Conservation (phyloP, 106 monocot genomes). For the Narthecium ossifragum region DNA sequence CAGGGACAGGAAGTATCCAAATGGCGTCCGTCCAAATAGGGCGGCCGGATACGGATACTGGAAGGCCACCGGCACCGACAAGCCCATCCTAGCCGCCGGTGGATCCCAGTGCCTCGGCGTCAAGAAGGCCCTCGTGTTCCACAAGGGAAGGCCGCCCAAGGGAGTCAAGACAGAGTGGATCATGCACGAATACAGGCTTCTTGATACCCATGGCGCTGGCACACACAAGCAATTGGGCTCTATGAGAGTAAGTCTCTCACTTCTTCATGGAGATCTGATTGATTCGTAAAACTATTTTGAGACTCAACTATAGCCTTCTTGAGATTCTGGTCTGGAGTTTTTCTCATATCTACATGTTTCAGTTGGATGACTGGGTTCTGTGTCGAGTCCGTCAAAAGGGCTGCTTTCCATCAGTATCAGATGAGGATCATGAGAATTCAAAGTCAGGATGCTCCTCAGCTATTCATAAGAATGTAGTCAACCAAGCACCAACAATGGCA, state of each 20-base stretch:
- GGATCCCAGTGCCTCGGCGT: slow-evolving; percentile 31
- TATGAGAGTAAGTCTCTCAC: slow-evolving; percentile 20
- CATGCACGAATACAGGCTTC: slow-evolving; percentile 69
- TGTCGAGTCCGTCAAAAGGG: slow-evolving; percentile 34
- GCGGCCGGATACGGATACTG: slow-evolving; percentile 31
- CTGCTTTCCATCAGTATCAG: not conserved
- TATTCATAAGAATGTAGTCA: not conserved
- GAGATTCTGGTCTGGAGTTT: not conserved
- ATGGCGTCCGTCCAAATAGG: slow-evolving; percentile 31
- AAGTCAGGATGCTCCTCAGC: no score
- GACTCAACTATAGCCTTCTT: not conserved
- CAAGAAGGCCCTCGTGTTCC: slow-evolving; percentile 46
- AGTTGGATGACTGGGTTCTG: slow-evolving; percentile 45
- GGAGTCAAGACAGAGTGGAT: slow-evolving; percentile 58
- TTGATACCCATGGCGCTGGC: not conserved
- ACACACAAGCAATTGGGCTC: slow-evolving; percentile 14
- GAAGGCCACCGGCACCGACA: slow-evolving; percentile 44
- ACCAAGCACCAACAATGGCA: not conserved
- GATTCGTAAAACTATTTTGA: not conserved
- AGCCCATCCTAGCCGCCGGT: slow-evolving; percentile 28
- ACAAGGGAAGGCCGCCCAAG: slow-evolving; percentile 33
- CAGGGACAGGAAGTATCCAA: slow-evolving; percentile 37
- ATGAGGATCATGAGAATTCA: not conserved
- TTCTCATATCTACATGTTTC: not conserved
- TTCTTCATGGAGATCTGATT: not conserved